These are phyloP conservation scores for Stenocarpella maydis DNA, from an alignment of 2,329 filamentous ascomycete species.

Conservation along the genomic window DNA sequence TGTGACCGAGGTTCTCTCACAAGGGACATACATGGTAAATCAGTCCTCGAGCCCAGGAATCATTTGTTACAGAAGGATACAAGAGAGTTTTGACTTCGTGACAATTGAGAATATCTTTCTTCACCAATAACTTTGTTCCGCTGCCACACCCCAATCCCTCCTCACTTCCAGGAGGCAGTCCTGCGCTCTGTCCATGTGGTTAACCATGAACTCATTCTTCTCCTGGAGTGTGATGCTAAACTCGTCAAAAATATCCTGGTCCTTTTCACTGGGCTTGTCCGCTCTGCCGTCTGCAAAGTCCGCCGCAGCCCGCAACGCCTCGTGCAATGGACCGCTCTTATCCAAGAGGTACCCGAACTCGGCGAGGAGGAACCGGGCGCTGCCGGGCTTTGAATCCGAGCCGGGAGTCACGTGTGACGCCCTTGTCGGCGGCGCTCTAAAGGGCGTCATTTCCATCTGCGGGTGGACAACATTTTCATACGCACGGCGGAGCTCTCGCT, in stretches of 20 bases:
- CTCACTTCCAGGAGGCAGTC: not conserved
- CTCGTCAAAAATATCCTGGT: not conserved
- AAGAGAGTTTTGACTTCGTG: not conserved
- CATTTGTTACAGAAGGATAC: not conserved
- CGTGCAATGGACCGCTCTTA: not conserved
- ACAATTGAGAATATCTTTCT: not conserved
- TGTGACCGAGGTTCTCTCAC: not conserved
- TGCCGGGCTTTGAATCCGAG: not conserved
- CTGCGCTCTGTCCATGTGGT: not conserved
- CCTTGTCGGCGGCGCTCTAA: too few species aligned
- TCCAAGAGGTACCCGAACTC: conserved; percentile 1
- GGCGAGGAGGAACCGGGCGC: not conserved
- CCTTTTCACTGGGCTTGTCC: not conserved
- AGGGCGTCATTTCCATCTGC: not conserved
- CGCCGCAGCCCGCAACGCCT: not conserved
- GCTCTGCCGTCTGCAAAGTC: conserved; percentile 5
- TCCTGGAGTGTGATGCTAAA: not conserved
- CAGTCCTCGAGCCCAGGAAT: too few species aligned
- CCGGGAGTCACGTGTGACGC: too few species aligned
- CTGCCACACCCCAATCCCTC: not conserved
- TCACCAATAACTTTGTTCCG: not conserved
- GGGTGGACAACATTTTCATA: not conserved
- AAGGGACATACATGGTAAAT: not conserved
- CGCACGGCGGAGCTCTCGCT: not conserved
- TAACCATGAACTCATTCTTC: not conserved